Conservation (phyloP, 2,329 filamentous ascomycete species). For the Microdochium nivale region DNA sequence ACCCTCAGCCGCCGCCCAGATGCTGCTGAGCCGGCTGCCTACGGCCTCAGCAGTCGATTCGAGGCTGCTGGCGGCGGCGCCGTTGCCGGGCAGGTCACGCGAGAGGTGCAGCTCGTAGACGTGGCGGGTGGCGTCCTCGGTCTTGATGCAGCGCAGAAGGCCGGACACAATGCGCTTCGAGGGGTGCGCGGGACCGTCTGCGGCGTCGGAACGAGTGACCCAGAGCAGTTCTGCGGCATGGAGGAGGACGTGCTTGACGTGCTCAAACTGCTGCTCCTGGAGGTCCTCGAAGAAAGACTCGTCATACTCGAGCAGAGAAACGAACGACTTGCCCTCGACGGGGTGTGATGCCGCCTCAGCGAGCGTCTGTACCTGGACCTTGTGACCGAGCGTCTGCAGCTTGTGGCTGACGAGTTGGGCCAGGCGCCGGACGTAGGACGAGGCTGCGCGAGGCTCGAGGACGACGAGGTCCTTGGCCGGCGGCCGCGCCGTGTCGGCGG, state of each 20-base stretch:
- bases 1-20: not conserved
- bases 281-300: constrained; percentile 1
- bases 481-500: not conserved
- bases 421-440: not conserved
- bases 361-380: not conserved
- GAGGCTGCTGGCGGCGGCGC: not conserved
- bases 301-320: not conserved
- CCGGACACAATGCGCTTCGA: not conserved
- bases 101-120: not conserved
- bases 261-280: not conserved
- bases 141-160: not conserved
- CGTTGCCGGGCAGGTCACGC: not conserved
- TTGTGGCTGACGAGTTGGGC: not conserved
- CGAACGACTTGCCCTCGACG: not conserved
- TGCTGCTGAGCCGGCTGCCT: not conserved
- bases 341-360: not conserved
- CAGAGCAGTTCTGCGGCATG: not conserved
- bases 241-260: not conserved
- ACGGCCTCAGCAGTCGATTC: not conserved
- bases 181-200: not conserved
- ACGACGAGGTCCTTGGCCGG: not conserved
- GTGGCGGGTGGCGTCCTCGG: not conserved
- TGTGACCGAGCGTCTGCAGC: not conserved
- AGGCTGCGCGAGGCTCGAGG: not conserved
- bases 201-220: not conserved